These are phyloP conservation scores for Auricularia sp. DNA, from an alignment of 768 basidiomycete species.

Conservation along the genomic window DNA sequence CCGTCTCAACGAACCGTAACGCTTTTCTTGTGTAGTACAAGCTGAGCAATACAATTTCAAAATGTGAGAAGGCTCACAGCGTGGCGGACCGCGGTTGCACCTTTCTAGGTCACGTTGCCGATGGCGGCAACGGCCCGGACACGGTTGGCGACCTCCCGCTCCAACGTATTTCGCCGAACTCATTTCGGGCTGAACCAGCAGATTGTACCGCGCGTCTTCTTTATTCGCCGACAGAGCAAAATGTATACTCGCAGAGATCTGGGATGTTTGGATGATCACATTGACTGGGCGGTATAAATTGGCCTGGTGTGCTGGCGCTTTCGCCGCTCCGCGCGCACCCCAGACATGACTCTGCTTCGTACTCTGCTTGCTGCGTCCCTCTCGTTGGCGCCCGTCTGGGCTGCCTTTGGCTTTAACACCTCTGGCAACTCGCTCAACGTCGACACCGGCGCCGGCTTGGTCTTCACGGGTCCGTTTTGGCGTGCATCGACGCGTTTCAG, in stretches of 20 bases:
- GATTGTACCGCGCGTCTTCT: background rate
- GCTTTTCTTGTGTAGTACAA: no score
- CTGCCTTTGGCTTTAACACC: conserved; percentile 36
- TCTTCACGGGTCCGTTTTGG: conserved; percentile 29
- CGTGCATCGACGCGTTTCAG: background rate
- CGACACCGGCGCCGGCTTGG: conserved; percentile 35
- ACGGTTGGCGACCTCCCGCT: background rate
- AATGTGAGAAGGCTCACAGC: background rate
- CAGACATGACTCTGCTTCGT: background rate
- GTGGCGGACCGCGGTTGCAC: background rate
- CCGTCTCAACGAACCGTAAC: no score
- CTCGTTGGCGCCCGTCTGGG: conserved; percentile 19
- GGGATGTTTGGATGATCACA: background rate
- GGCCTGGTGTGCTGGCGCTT: background rate
- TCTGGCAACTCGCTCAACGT: conserved; percentile 31
- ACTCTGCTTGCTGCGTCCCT: background rate
- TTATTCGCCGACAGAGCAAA: background rate
- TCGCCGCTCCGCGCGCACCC: background rate
- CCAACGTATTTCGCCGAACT: background rate
- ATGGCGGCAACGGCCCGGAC: background rate
- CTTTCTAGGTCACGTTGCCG: background rate
- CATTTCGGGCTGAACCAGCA: background rate
- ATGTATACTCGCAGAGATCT: background rate
- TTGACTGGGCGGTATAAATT: background rate
- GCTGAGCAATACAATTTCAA: background rate